A percentile compares a stretch with the other conserved stretches of the same genome.
Conservation (phyloP, 1,139 yeast species). For the Magnusiomyces suaveolens region DNA sequence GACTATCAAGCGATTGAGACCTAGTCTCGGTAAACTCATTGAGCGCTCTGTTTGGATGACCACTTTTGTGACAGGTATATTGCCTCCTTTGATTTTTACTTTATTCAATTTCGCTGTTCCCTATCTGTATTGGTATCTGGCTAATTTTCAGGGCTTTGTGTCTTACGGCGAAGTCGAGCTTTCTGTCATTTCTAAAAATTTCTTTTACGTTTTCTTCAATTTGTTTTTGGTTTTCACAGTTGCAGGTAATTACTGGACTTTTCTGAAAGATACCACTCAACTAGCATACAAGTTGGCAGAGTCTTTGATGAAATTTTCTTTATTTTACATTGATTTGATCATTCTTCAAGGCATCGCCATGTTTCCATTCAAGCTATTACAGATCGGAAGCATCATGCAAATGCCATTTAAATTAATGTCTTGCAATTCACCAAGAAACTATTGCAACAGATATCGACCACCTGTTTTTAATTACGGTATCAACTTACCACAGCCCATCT, state of each 20-base stretch:
- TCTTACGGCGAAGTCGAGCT: conserved; percentile 77
- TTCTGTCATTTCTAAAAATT: conserved; percentile 69
- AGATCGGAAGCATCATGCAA: conserved; percentile 56
- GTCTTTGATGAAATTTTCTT: conserved; percentile 57
- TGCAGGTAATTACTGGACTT: conserved; percentile 62
- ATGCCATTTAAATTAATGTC: conserved; percentile 50
- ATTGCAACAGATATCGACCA: conserved; percentile 61
- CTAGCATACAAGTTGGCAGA: conserved; percentile 71
- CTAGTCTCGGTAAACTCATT: conserved; percentile 56
- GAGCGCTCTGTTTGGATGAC: conserved; percentile 48
- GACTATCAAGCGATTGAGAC: conserved; percentile 62
- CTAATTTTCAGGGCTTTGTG: conserved; percentile 62
- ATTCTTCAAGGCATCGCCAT: conserved; percentile 77
- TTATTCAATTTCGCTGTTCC: conserved; percentile 65
- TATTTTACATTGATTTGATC: conserved; percentile 75
- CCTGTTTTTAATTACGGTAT: conserved; percentile 75
- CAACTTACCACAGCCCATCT: conserved; percentile 69
- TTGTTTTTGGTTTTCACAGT: conserved; percentile 75
- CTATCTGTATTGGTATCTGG: conserved; percentile 60
- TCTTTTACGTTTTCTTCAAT: conserved; percentile 74
- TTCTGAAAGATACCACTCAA: conserved; percentile 65
- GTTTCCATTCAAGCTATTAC: conserved; percentile 65
- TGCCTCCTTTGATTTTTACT: conserved; percentile 70
- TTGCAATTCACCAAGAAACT: conserved; percentile 60
- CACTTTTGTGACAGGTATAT: conserved; percentile 63